Percentiles rank a stretch among this genome's conserved stretches.
These are phyloP conservation scores for Sequoiadendron giganteum DNA, from an alignment of 75 land plant species.

Conservation along the genomic window DNA sequence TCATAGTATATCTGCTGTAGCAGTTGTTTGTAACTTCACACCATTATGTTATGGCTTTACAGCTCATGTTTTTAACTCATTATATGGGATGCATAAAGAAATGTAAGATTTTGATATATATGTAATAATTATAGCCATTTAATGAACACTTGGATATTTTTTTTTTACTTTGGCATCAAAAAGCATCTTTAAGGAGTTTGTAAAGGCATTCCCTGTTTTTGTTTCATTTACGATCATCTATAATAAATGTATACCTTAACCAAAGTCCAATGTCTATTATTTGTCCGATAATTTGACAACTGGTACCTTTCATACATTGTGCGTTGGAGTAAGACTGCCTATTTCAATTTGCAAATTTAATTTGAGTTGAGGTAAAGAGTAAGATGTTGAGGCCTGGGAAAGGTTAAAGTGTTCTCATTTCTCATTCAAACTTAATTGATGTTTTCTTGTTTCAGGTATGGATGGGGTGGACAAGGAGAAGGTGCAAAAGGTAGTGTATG, in stretches of 20 bases:
- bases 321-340: background rate
- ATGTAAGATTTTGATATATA: background rate
- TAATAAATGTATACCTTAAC: background rate
- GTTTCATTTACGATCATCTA: background rate
- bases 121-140: background rate
- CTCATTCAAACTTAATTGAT: background rate
- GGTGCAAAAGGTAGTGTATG: constrained; percentile 83
- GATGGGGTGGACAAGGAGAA: constrained; percentile 93
- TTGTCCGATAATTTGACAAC: background rate
- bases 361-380: background rate
- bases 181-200: background rate
- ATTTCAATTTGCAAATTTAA: background rate
- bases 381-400: background rate
- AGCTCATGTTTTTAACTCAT: background rate
- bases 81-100: background rate
- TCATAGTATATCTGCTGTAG: too few species aligned
- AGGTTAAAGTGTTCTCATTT: background rate
- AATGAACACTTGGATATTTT: background rate
- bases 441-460: constrained; percentile 54
- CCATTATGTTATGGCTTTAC: background rate
- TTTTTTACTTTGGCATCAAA: background rate
- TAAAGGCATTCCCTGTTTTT: background rate
- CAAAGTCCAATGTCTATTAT: background rate
- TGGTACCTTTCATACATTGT: background rate
- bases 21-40: too few species aligned